A percentile compares a stretch with the other conserved stretches of the same genome.
Conservation (phyloP, 1,139 yeast genomes). For the Blastobotrys proliferans region DNA sequence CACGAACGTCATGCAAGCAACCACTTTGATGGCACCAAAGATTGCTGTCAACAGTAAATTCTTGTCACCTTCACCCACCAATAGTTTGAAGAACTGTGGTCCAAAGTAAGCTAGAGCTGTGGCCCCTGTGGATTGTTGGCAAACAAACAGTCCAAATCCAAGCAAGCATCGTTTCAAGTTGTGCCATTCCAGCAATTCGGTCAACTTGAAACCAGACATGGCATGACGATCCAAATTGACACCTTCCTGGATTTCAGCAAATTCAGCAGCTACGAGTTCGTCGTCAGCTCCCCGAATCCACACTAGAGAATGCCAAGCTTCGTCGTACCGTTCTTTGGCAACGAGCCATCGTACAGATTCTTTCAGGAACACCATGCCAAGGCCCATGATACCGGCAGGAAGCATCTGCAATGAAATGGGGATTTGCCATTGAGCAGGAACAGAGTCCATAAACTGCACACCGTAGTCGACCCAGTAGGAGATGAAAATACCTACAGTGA, state of each 20-base stretch:
- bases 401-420: conserved; percentile 42
- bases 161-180: conserved; percentile 14
- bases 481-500: conserved; percentile 48
- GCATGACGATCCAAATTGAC: conserved; percentile 5
- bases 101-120: conserved; percentile 66
- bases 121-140: conserved; percentile 69
- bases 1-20: conserved; percentile 10
- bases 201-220: conserved; percentile 3
- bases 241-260: conserved; percentile 7
- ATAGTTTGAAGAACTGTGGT: conserved; percentile 54
- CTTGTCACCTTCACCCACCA: conserved; percentile 44
- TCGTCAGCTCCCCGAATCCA: conserved; percentile 3
- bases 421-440: conserved; percentile 22
- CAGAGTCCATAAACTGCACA: conserved; percentile 20
- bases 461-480: conserved; percentile 34
- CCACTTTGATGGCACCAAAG: conserved; percentile 22
- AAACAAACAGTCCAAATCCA: conserved; percentile 36
- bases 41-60: conserved; percentile 25
- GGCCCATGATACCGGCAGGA: conserved; percentile 40
- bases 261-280: conserved; percentile 3
- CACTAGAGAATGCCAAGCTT: conserved; percentile 37
- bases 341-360: conserved; percentile 50
- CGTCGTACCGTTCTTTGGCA: conserved; percentile 56
- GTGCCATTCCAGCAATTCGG: conserved; percentile 7
- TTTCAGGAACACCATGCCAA: conserved; percentile 49